phyloP scores from a whole-genome alignment of 1,284 basidiomycete genomes.

The Ceratobasidium sp. region DNA sequence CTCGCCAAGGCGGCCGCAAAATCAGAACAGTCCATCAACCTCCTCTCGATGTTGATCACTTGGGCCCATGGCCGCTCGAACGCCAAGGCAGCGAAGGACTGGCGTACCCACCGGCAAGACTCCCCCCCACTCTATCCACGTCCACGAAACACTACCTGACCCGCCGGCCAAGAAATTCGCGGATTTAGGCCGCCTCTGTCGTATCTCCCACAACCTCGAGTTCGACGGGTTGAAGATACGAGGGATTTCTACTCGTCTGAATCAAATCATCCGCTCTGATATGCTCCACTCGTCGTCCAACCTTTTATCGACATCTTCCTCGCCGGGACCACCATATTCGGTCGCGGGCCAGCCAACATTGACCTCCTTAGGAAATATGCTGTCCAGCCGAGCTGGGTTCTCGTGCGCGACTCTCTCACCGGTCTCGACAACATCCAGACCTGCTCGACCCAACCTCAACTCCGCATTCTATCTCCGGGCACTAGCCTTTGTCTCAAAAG shows the following conservation, averaged over 20 bases:
- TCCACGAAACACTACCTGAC: background rate
- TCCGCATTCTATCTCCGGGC: conserved; percentile 70
- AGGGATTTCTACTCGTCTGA: too few species aligned
- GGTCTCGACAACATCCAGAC: conserved; percentile 69
- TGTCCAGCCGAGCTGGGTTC: conserved; percentile 67
- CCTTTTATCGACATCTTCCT: conserved; percentile 63
- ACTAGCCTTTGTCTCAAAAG: conserved; percentile 57
- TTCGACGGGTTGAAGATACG: too few species aligned
- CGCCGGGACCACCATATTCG: conserved; percentile 70
- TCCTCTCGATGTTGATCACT: background rate
- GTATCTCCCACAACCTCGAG: too few species aligned
- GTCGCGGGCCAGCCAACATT: conserved; percentile 73
- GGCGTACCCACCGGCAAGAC: background rate
- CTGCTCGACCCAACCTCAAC: conserved; percentile 71
- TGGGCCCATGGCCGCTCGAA: conserved; percentile 1
- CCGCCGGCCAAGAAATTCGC: background rate
- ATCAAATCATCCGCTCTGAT: too few species aligned
- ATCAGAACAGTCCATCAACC: background rate
- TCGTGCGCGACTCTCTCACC: conserved; percentile 68
- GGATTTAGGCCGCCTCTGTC: too few species aligned
- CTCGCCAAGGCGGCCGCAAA: background rate
- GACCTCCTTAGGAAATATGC: conserved; percentile 70
- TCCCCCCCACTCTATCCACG: background rate
- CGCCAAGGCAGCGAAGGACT: background rate
- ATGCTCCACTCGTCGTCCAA: conserved; percentile 56